Conservation (phyloP, 139 green algal genomes). For the Picochlorum sp. region DNA sequence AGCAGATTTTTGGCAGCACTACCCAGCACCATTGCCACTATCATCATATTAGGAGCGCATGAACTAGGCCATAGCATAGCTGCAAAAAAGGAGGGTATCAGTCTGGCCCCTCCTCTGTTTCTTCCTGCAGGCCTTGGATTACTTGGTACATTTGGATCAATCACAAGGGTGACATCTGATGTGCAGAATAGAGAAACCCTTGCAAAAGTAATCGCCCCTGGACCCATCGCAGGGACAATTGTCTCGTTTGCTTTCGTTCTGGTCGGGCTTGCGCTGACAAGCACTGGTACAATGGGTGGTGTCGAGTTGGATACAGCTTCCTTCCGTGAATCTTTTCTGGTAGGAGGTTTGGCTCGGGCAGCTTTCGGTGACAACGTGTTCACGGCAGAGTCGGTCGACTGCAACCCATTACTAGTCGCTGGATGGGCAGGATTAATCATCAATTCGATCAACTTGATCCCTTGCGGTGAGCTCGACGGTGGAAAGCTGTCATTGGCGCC, state of each 20-base stretch:
- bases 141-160: conserved; percentile 69
- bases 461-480: conserved; percentile 65
- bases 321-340: conserved; percentile 48
- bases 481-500: conserved; percentile 50
- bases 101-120: conserved; percentile 66
- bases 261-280: conserved; percentile 43
- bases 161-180: conserved; percentile 59
- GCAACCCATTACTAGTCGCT: conserved; percentile 57
- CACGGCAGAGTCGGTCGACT: conserved; percentile 10
- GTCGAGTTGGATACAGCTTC: conserved; percentile 47
- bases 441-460: conserved; percentile 56
- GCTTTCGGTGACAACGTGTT: conserved; percentile 34
- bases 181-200: conserved; percentile 39
- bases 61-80: conserved; percentile 52
- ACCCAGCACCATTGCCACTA: conserved; percentile 36
- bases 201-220: conserved; percentile 36
- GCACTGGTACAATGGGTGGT: conserved; percentile 28
- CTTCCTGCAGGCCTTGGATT: conserved; percentile 63
- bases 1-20: conserved; percentile 28
- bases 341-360: conserved; percentile 27
- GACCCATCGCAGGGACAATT: conserved; percentile 39
- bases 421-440: conserved; percentile 66
- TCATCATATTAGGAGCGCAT: conserved; percentile 39
- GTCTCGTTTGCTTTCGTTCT: conserved; percentile 38
- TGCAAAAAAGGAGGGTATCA: conserved; percentile 42